Percentiles rank a stretch among this genome's conserved stretches.
Conservation (phyloP, 2,329 filamentous ascomycete genomes). For the Periconia sp. region DNA sequence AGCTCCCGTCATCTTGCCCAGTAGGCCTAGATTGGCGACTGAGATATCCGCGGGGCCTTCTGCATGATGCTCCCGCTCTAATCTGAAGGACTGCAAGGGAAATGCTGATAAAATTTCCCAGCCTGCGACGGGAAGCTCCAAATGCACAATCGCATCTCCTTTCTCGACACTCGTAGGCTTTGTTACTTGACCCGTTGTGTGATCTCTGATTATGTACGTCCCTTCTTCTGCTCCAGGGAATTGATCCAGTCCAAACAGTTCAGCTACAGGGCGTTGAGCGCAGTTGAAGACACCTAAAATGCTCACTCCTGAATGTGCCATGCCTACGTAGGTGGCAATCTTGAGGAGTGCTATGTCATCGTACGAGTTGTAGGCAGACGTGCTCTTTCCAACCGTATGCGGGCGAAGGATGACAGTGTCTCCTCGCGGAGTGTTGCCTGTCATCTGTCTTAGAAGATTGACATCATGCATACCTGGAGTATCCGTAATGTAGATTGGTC, state of each 20-base stretch:
- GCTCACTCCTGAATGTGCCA: constrained; percentile 70
- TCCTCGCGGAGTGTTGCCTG: constrained; percentile 72
- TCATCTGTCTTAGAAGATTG: constrained; percentile 79
- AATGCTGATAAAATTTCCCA: constrained; percentile 85
- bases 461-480: constrained; percentile 81
- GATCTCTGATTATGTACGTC: constrained; percentile 75
- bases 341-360: constrained; percentile 76
- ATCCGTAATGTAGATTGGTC: constrained; percentile 94
- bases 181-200: constrained; percentile 70
- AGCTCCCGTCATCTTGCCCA: constrained; percentile 89
- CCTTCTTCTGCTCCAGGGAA: constrained; percentile 73
- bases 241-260: constrained; percentile 71
- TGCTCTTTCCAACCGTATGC: constrained; percentile 72
- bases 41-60: constrained; percentile 48
- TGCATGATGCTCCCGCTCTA: constrained; percentile 47
- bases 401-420: constrained; percentile 84
- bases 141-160: constrained; percentile 60
- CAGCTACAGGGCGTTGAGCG: constrained; percentile 64
- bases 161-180: constrained; percentile 55
- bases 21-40: constrained; percentile 75
- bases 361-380: constrained; percentile 77
- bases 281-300: constrained; percentile 89
- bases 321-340: constrained; percentile 78
- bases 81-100: constrained; percentile 64
- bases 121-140: constrained; percentile 68